Conservation (phyloP, 257 asterid species). For the Voacanga thouarsii region DNA sequence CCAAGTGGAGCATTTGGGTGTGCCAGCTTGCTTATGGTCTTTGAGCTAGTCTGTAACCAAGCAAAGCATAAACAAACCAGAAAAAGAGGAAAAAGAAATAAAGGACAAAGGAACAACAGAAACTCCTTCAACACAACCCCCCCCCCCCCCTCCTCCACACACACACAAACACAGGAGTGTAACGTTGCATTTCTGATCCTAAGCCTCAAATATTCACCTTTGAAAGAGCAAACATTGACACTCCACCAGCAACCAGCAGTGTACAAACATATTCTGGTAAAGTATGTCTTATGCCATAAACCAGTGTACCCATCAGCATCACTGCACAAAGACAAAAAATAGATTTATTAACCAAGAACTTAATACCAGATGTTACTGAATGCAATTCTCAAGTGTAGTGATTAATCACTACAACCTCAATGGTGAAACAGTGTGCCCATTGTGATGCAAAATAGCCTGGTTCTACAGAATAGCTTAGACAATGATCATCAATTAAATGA, state of each 20-base stretch:
- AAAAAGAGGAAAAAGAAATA: neutral
- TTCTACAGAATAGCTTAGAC: neutral
- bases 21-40: conserved; percentile 88
- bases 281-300: conserved; percentile 84
- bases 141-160: too few species aligned
- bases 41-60: conserved; percentile 77
- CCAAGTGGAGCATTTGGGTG: conserved; percentile 95
- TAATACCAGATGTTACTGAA: neutral
- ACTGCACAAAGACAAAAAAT: conserved; percentile 50
- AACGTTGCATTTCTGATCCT: neutral
- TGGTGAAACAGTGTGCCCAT: neutral
- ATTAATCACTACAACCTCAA: neutral
- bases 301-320: conserved; percentile 95
- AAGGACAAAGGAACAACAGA: neutral
- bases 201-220: conserved; percentile 45
- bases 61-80: neutral
- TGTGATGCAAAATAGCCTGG: neutral
- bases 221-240: conserved; percentile 81
- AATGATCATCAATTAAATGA: neutral
- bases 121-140: neutral
- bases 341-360: neutral
- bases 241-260: conserved; percentile 97
- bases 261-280: conserved; percentile 89
- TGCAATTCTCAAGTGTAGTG: neutral
- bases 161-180: neutral